These are phyloP conservation scores for Rutstroemia sp. DNA, from an alignment of 2,329 filamentous ascomycete species.

Conservation along the genomic window DNA sequence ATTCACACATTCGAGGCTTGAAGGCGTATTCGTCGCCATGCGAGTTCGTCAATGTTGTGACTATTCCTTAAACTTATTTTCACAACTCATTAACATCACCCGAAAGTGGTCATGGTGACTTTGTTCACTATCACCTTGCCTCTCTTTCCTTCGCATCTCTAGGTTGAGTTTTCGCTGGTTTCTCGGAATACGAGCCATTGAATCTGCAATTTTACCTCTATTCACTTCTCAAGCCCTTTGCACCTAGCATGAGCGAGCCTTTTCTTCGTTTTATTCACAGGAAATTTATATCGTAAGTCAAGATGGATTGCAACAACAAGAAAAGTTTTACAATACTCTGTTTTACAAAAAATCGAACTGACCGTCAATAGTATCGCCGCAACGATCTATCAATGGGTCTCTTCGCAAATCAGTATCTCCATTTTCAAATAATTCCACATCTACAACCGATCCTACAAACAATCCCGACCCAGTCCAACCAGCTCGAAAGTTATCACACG, in stretches of 20 bases:
- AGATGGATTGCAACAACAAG: background rate
- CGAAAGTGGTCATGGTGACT: no score
- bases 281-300: background rate
- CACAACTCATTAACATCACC: no score
- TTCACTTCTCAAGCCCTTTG: background rate
- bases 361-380: conserved; percentile 1
- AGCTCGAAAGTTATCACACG: background rate
- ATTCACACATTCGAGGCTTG: no score
- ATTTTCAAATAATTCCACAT: background rate
- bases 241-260: background rate
- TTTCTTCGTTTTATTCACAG: no score
- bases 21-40: no score
- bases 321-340: background rate
- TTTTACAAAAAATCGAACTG: background rate
- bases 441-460: background rate
- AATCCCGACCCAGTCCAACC: background rate
- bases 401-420: conserved; percentile 4
- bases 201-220: background rate
- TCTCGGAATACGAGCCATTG: no score
- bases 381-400: conserved; percentile 6
- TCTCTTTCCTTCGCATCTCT: no score
- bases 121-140: no score
- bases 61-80: no score
- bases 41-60: no score
- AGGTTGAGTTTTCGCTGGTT: no score